Base-by-base conservation (phyloP, 177 flowering plant species). In the Viscum album region DNA sequence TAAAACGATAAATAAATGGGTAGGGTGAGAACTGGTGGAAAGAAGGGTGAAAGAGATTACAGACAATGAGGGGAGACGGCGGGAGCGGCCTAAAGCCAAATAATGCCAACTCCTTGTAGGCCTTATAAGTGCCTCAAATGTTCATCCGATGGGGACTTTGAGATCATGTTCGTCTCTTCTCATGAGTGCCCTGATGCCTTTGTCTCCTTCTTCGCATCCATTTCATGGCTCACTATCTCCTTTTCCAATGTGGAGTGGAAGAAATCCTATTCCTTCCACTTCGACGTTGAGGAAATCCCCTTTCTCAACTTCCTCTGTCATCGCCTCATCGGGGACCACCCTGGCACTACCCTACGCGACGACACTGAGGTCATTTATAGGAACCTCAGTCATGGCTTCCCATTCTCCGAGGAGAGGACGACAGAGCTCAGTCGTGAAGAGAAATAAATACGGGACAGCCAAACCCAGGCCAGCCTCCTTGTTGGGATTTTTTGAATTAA, bases 201-300 rank as follows among this genome's bases (percentile, higher is more conserved):
- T 77, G 74, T 83, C 50, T 35, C 12, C 17, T 85, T 82, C 61
- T 81, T 76, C 21, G 76, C 84, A 0, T 37, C 68, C 74, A 90
- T 90, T 93, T 92, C 93, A 35, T 90, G 96, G 96, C 86, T 84
- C 28, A 80, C 93, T 1, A 66, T 88, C 62, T 93, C 96, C n/a
- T 90, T 83, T 66, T 82, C 93, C 1, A 90, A 88, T 68, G 66
- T 88, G 74, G 87, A 81, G 47, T 69, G 83, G 0, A 88, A 81
- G 75, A 86, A 78, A 66, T 78, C 85, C 19, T 70, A 88, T 72
- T 87, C 70, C 45, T 67, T 73, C 13, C 79, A 59, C 71, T 90
- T 85, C 47, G 80, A 85, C 2, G 67, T 88, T 0, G 96, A 90
- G 73, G 92, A 76, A 1, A 85, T 90, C 34, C 96, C 96, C 12